phyloP scores from a whole-genome alignment of 805 yeast species.

The Ogataea populi-albae region DNA sequence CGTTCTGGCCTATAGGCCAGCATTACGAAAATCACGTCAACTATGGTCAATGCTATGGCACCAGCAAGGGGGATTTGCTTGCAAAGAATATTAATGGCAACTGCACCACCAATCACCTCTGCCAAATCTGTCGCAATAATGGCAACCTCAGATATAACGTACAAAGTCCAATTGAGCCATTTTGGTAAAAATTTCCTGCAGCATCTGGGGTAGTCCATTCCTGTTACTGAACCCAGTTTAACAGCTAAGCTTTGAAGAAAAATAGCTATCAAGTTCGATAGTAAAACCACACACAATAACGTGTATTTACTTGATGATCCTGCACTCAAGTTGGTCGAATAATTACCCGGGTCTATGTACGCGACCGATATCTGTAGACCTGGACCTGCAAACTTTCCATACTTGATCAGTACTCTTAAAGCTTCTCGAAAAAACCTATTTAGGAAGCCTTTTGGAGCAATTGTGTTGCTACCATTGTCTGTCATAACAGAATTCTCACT shows the following conservation, averaged over 20 bases:
- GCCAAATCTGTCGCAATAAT: conserved; percentile 53
- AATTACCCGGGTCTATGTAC: conserved; percentile 54
- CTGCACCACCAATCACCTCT: conserved; percentile 52
- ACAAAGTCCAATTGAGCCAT: conserved; percentile 37
- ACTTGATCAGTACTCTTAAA: conserved; percentile 24
- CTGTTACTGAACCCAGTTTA: conserved; percentile 48
- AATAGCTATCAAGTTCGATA: conserved; percentile 45
- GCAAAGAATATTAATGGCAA: conserved; percentile 45
- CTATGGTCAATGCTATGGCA: conserved; percentile 44
- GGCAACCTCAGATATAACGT: conserved; percentile 46
- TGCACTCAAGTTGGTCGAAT: conserved; percentile 46
- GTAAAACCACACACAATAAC: conserved; percentile 40
- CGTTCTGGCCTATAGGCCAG: conserved; percentile 46
- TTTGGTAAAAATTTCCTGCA: conserved; percentile 40
- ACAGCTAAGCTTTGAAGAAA: conserved; percentile 44
- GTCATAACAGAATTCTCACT: no score
- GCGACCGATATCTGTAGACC: conserved; percentile 49
- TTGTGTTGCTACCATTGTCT: no score
- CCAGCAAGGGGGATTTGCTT: conserved; percentile 46
- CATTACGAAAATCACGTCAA: conserved; percentile 44
- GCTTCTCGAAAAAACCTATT: background rate
- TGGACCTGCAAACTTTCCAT: conserved; percentile 42
- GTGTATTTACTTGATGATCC: conserved; percentile 45
- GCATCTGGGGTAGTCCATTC: conserved; percentile 44
- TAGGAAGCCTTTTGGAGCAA: background rate